Conservation (phyloP, 495 filamentous ascomycete species). For the Talaromyces liani region DNA sequence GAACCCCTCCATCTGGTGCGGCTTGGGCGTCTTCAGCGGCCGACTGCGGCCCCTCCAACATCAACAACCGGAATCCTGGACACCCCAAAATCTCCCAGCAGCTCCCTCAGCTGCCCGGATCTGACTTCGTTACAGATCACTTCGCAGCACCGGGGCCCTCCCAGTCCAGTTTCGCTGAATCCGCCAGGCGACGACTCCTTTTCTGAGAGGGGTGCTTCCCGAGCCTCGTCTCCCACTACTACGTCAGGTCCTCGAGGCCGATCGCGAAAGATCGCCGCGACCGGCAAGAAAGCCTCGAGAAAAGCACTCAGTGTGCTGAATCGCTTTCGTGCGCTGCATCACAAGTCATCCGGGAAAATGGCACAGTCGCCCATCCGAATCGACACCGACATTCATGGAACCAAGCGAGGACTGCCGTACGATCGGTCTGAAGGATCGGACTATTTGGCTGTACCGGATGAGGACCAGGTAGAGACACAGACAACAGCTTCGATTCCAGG, state of each 20-base stretch:
- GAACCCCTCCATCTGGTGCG: conserved; percentile 7
- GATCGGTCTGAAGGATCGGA: conserved; percentile 29
- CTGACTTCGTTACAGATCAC: conserved; percentile 37
- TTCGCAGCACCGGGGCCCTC: conserved; percentile 17
- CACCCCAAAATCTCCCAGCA: conserved; percentile 36
- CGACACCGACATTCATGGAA: conserved; percentile 34
- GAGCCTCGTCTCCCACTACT: conserved; percentile 29
- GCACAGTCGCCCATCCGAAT: conserved; percentile 40
- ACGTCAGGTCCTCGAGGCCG: conserved; percentile 23
- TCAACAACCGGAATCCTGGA: conserved; percentile 34
- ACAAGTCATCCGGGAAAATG: conserved; percentile 40
- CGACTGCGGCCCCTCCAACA: conserved; percentile 10
- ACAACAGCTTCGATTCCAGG: conserved; percentile 14
- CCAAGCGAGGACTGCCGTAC: conserved; percentile 33
- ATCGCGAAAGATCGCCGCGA: conserved; percentile 24
- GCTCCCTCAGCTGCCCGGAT: conserved; percentile 46
- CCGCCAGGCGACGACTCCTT: conserved; percentile 14
- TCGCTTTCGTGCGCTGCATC: conserved; percentile 38
- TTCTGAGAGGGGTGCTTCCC: conserved; percentile 26
- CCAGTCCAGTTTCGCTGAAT: conserved; percentile 15
- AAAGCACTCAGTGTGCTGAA: conserved; percentile 43
- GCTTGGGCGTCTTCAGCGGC: conserved; percentile 6
- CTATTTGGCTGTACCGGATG: conserved; percentile 19
- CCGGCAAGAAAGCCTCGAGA: conserved; percentile 28
- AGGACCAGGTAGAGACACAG: conserved; percentile 15